Conservation (phyloP, 2,329 filamentous ascomycete genomes). For the Orbilia blumenaviensis region DNA sequence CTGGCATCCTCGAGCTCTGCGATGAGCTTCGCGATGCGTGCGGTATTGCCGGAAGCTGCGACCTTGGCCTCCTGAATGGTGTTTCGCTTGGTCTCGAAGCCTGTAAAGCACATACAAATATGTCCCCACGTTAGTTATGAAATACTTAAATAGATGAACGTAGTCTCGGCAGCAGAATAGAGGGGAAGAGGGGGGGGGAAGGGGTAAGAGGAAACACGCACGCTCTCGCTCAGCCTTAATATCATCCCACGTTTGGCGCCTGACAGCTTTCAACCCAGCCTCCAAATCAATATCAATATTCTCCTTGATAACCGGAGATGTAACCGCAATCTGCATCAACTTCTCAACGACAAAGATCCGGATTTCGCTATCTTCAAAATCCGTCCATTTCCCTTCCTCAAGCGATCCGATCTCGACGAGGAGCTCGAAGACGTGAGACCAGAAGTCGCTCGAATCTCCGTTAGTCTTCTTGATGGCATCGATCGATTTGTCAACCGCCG, state of each 20-base stretch:
- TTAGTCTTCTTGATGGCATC: constrained; percentile 46
- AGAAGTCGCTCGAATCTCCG: constrained; percentile 46
- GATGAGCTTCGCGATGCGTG: constrained; percentile 44
- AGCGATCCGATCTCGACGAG: constrained; percentile 44
- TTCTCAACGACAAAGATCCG: constrained; percentile 48
- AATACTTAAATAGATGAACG: no score
- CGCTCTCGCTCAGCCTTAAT: constrained; percentile 48
- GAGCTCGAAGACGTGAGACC: constrained; percentile 44
- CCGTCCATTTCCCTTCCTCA: constrained; percentile 44
- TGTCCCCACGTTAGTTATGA: no score
- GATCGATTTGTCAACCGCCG: constrained; percentile 39
- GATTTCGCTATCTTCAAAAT: constrained; percentile 48
- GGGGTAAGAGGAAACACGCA: constrained; percentile 9
- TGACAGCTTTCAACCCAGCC: constrained; percentile 35
- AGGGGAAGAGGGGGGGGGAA: neutral
- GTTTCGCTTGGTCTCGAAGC: constrained; percentile 42
- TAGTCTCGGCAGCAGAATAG: no score
- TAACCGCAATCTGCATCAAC: constrained; percentile 51
- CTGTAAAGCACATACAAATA: no score
- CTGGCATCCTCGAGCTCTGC: constrained; percentile 50
- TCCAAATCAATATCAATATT: constrained; percentile 48
- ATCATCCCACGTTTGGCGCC: constrained; percentile 50
- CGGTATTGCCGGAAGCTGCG: constrained; percentile 23
- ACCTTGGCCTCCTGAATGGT: constrained; percentile 40
- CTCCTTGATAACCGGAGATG: constrained; percentile 40